Evolutionary conservation across 306 rosid genomes (phyloP).

Genomic region (Urtica urens): DNA sequence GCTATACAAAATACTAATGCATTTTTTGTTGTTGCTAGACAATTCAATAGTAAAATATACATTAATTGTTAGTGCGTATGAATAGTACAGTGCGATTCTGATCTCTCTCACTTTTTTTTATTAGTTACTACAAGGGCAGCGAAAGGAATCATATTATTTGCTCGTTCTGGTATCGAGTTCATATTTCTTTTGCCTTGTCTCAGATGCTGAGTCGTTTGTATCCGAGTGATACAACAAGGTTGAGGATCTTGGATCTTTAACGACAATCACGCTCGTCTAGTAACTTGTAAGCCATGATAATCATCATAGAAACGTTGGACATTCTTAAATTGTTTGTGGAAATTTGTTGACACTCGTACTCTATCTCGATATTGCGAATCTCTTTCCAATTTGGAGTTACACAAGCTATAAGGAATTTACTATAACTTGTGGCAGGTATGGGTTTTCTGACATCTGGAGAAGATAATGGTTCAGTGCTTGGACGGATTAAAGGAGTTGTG

Average conservation of each 20-base stretch:
- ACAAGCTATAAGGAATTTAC: not conserved
- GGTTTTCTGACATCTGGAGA: slow-evolving; percentile 51
- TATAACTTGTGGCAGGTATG: slow-evolving; percentile 47
- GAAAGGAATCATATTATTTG: slow-evolving; percentile 3
- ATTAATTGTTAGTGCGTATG: no score
- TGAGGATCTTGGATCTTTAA: slow-evolving; percentile 4
- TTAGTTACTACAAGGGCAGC: not conserved
- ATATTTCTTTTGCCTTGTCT: not conserved
- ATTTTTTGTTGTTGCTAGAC: no score
- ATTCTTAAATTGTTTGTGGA: no score
- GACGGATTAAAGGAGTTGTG: slow-evolving; percentile 69
- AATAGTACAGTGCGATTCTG: no score
- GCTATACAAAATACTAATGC: no score
- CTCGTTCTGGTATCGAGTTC: not conserved
- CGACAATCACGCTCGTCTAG: not conserved
- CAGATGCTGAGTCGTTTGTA: no score
- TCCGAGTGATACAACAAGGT: no score
- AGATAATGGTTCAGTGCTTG: slow-evolving; percentile 78
- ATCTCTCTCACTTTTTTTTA: slow-evolving; percentile 1
- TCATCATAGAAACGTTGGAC: no score
- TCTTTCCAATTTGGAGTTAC: not conserved
- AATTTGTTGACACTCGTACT: no score
- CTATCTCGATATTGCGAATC: no score
- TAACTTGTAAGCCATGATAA: slow-evolving; percentile 3
- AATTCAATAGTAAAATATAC: no score